Evolutionary conservation across 257 asterid species (phyloP).

Genomic region (Primulina huaijiensis): DNA sequence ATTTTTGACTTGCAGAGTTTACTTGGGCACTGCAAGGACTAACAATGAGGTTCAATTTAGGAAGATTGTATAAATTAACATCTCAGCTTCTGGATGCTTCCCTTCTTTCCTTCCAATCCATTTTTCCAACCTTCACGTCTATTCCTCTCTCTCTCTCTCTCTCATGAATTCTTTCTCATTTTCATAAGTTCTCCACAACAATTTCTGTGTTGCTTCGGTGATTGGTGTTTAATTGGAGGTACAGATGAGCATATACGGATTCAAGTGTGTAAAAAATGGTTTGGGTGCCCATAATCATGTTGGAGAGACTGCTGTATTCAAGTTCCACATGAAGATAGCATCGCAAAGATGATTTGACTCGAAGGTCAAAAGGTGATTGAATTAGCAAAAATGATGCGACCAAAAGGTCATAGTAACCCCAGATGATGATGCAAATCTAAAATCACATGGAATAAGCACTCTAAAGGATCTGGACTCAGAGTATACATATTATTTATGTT

Average conservation of each 20-base stretch:
- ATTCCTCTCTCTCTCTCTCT: no score
- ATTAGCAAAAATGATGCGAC: not conserved
- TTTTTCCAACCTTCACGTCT: not conserved
- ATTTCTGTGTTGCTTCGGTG: not conserved
- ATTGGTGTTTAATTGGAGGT: no score
- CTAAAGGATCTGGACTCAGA: no score
- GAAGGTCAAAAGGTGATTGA: not conserved
- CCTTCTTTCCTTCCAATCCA: slow-evolving; percentile 71
- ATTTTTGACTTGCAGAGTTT: slow-evolving; percentile 42
- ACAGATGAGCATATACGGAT: no score
- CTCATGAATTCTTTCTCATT: no score
- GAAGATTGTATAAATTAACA: slow-evolving; percentile 77
- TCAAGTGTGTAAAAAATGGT: no score
- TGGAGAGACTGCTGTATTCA: no score
- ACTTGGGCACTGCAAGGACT: slow-evolving; percentile 38
- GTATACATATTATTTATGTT: no score
- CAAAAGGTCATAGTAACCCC: not conserved
- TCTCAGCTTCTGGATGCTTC: slow-evolving; percentile 58
- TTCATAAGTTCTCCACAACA: not conserved
- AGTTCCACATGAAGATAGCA: not conserved
- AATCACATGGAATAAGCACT: no score
- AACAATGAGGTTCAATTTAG: slow-evolving; percentile 46
- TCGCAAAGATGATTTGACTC: not conserved
- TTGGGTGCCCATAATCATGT: no score
- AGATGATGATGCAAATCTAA: no score